Evolutionary conservation across 495 filamentous ascomycete genomes (phyloP), one percentile per base, ranked within the genome.

Genomic region (Chaetomium cochliodes): DNA sequence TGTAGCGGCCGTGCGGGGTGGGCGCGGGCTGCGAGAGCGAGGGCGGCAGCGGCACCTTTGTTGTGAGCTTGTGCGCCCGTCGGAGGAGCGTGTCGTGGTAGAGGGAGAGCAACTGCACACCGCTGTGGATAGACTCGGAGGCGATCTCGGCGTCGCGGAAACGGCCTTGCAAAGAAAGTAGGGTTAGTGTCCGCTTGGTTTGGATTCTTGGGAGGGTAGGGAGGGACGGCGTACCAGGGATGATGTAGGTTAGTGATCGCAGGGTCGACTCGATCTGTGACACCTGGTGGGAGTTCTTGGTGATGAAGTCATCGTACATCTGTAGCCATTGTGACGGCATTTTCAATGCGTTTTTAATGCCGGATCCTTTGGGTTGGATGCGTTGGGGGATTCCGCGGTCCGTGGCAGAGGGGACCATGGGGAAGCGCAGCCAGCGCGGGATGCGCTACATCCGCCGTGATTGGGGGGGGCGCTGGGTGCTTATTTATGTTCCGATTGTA

Each of bases 111-210:
- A 98, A 82, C 70, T 96, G 92, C 39, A 97, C 88, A 62, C 86
- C 85, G 47, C 88, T 91, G 70, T 98, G 92, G 22, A 98, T 84
- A 59, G 90, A 92, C 79, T 98, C 94, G 66, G 94, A 97, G 63
- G 93, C 88, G 68, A 98, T 86, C 73, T 97, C 93, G 41, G 92
- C 90, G 72, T 98, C 93, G 67, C 92, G 87, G 76, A 96, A 97
- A 57, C 92, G 92, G 64, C 93, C 91, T 92, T 2, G 39, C 28
- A 37, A 49, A 22, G 47, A 16, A 51, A 15, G 28, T 20, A 23
- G n/a, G 8, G 74, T 69, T 30, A 72, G 62, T 53, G 56, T 2
- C 26, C 8, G 18, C 16, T 18, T 11, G 20, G 3, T 13, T 8
- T 30, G 8, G n/a, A n/a, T 23, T 5, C 15, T 18, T 2, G 37